Evolutionary conservation across 306 rosid genomes (phyloP), one percentile per base, ranked within the genome.

Genomic region (Glycine tomentella): DNA sequence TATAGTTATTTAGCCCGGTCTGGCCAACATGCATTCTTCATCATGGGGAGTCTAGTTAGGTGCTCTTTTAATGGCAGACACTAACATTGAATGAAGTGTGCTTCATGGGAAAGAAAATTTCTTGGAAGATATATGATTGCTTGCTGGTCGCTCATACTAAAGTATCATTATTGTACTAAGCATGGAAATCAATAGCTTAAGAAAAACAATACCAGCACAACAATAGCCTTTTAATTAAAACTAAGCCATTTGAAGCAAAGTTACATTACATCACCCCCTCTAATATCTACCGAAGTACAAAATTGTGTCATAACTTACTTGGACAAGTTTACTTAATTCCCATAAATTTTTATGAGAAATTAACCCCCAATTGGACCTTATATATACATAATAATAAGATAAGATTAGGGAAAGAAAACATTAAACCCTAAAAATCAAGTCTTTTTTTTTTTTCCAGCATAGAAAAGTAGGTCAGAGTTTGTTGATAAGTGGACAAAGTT

Each of bases 91-190:
- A 78, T 83, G 79, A 72, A 80, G 79, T 52, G 74, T 77, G 85
- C 84, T 80, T 84, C 81, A 82, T 57, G 86, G 74, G 44, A 76
- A 82, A 80, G 82, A 86, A 79, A 86, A 67, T 51, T 80, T 74
- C 73, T 44, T 53, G 65, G 71, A 72, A 81, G 82, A 82, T 66
- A 50, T 36, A 78, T 84, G 40, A 83, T 81, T 72, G 75, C 79
- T 75, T 72, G 76, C 42, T 67, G 78, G 71, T 79, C 68, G 77
- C 78, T 75, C 71, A 71, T 63, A 34, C 34, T 79, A 52, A 4
- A 66, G 69, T 38, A 80, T 80, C 72, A 88, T 85, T 56, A 72
- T 65, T 45, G 82, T 69, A 80, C 84, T 77, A 66, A 74, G 36
- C 36, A 83, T 8, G 66, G 73, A 82, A 83, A 80, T 72, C 51